These are phyloP conservation scores for Suhomyces bribrorum DNA, from an alignment of 1,139 yeast genomes.

Conservation along the genomic window DNA sequence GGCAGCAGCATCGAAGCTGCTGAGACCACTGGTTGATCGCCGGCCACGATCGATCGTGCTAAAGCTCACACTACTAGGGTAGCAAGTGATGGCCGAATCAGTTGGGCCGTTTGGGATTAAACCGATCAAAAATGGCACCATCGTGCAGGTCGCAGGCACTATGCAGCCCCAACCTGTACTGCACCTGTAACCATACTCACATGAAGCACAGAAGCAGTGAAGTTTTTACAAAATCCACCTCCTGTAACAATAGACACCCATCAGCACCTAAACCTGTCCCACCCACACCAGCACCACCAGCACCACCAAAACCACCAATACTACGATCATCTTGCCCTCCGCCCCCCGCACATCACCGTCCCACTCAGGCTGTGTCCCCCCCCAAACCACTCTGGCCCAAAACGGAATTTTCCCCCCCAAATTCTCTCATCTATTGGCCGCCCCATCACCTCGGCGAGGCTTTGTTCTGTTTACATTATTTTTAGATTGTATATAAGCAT, in stretches of 20 bases:
- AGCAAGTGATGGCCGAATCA: neutral
- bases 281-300: no score
- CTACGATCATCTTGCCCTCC: no score
- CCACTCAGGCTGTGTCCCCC: neutral
- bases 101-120: no score
- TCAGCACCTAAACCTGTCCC: no score
- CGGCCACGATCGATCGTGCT: no score
- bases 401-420: neutral
- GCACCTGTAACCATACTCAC: neutral
- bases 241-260: no score
- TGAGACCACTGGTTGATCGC: no score
- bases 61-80: neutral
- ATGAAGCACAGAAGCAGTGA: neutral
- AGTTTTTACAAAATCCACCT: no score
- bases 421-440: neutral
- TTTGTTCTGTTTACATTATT: conserved; percentile 11
- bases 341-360: neutral
- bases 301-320: no score
- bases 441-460: conserved; percentile 6
- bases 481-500: conserved; percentile 12
- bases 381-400: neutral
- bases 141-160: neutral
- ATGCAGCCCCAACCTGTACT: neutral
- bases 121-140: no score
- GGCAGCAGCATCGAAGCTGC: no score